A percentile compares a stretch with the other conserved stretches of the same genome.
Evolutionary conservation across 805 yeast genomes (phyloP).

Genomic region (Brettanomyces anomalus): DNA sequence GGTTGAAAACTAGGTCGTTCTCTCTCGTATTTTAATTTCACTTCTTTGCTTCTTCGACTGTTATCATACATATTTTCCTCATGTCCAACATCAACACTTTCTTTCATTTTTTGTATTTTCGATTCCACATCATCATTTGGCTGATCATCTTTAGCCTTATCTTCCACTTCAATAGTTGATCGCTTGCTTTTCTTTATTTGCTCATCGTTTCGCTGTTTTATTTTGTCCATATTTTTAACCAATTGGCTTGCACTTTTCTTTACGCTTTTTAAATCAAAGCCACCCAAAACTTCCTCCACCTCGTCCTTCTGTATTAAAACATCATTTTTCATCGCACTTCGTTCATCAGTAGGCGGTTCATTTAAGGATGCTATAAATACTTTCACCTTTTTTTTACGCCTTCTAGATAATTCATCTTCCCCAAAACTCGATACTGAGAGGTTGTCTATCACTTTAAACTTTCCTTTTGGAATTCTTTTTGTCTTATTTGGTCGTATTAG

Average conservation of each 20-base stretch:
- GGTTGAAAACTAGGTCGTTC: constrained; percentile 10
- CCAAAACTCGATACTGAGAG: too few relatives aligned
- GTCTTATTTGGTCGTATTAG: too few relatives aligned
- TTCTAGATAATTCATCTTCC: background rate
- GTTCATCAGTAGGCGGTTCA: background rate
- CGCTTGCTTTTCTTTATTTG: constrained; percentile 2
- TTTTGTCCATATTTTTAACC: constrained; percentile 31
- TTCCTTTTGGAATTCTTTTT: too few relatives aligned
- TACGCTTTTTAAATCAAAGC: constrained; percentile 16
- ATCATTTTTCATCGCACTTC: background rate
- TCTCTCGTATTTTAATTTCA: constrained; percentile 10
- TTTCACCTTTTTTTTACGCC: background rate
- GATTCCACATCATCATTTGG: background rate
- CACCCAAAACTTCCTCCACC: constrained; percentile 1
- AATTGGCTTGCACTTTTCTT: constrained; percentile 22
- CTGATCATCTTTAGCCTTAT: background rate
- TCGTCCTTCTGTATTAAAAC: constrained; percentile 1
- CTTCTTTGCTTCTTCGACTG: constrained; percentile 3
- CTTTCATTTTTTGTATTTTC: background rate
- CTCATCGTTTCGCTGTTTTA: constrained; percentile 6
- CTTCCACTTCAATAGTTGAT: background rate
- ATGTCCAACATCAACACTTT: constrained; percentile 2
- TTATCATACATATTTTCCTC: constrained; percentile 5
- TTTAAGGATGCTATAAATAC: background rate
- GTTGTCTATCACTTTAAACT: too few relatives aligned